These are phyloP conservation scores for Terfezia boudieri DNA, from an alignment of 495 filamentous ascomycete species.

Conservation along the genomic window DNA sequence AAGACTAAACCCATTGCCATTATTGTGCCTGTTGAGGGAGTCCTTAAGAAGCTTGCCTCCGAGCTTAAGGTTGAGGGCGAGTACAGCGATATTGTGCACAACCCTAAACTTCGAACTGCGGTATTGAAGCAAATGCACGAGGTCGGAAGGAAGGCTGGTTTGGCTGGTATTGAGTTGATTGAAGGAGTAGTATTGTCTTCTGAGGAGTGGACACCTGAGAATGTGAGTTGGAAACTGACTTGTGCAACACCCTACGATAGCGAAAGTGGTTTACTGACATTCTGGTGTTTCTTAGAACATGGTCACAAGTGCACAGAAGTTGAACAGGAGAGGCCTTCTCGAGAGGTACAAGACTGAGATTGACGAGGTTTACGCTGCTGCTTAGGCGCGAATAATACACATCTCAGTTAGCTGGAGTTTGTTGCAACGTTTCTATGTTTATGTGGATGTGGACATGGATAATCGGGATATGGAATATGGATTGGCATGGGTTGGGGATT, in stretches of 20 bases:
- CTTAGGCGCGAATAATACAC: background rate
- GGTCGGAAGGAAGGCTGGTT: constrained; percentile 49
- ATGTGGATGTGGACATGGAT: too few relatives aligned
- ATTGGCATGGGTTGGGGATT: too few relatives aligned
- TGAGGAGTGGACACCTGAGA: constrained; percentile 94
- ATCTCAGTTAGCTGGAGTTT: too few relatives aligned
- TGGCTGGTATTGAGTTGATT: constrained; percentile 75
- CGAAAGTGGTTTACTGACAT: background rate
- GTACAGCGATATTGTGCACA: constrained; percentile 60
- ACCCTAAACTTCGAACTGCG: constrained; percentile 52
- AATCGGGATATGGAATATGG: too few relatives aligned
- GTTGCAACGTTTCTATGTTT: too few relatives aligned
- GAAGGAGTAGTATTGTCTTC: constrained; percentile 80
- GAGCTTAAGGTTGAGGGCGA: constrained; percentile 48
- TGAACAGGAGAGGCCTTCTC: constrained; percentile 46
- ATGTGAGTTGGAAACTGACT: constrained; percentile 37
- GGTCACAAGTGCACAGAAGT: constrained; percentile 54
- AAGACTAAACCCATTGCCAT: constrained; percentile 80
- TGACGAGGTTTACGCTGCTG: constrained; percentile 30
- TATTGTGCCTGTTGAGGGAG: constrained; percentile 71
- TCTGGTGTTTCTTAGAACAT: constrained; percentile 26
- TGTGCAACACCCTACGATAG: background rate
- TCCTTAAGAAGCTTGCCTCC: constrained; percentile 61
- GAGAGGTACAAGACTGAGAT: constrained; percentile 44
- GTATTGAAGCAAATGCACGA: constrained; percentile 69